Evolutionary conservation across 2,329 filamentous ascomycete genomes (phyloP).

Genomic region (Knufia fluminis): DNA sequence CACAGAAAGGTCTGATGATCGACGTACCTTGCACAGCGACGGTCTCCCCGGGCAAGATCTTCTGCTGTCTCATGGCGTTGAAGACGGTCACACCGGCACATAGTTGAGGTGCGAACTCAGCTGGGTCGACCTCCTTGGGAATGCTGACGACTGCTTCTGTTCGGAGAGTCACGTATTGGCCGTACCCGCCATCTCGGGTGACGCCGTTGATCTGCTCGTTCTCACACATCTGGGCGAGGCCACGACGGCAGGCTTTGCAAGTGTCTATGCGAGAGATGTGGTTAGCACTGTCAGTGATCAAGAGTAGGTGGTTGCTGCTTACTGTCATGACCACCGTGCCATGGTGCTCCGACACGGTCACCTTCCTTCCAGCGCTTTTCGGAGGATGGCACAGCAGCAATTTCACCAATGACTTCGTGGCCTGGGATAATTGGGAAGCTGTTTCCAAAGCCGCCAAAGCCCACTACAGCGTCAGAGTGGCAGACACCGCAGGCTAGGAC

Average conservation of each 20-base stretch:
- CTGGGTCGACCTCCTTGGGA: slow-evolving; percentile 39
- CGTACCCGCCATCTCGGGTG: slow-evolving; percentile 55
- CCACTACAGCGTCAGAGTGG: slow-evolving; percentile 49
- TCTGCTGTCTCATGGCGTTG: slow-evolving; percentile 39
- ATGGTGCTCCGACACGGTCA: slow-evolving; percentile 57
- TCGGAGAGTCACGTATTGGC: slow-evolving; percentile 31
- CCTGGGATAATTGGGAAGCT: slow-evolving; percentile 56
- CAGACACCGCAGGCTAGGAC: slow-evolving; percentile 65
- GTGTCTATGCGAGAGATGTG: slow-evolving; percentile 32
- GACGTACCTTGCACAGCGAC: slow-evolving; percentile 38
- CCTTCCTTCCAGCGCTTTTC: slow-evolving; percentile 54
- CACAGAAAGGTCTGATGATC: too few species aligned
- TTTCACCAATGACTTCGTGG: slow-evolving; percentile 61
- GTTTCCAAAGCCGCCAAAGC: slow-evolving; percentile 44
- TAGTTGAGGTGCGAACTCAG: slow-evolving; percentile 38
- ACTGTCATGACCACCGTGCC: slow-evolving; percentile 52
- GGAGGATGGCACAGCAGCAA: slow-evolving; percentile 50
- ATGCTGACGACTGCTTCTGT: slow-evolving; percentile 37
- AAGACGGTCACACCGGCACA: slow-evolving; percentile 41
- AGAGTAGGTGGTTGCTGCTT: background rate
- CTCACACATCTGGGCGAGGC: slow-evolving; percentile 60
- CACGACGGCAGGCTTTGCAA: slow-evolving; percentile 56
- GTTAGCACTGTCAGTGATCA: background rate
- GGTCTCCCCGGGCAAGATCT: slow-evolving; percentile 35
- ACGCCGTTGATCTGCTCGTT: slow-evolving; percentile 57